phyloP scores from a whole-genome alignment of 495 filamentous ascomycete genomes.

The Annulohypoxylon stygium region DNA sequence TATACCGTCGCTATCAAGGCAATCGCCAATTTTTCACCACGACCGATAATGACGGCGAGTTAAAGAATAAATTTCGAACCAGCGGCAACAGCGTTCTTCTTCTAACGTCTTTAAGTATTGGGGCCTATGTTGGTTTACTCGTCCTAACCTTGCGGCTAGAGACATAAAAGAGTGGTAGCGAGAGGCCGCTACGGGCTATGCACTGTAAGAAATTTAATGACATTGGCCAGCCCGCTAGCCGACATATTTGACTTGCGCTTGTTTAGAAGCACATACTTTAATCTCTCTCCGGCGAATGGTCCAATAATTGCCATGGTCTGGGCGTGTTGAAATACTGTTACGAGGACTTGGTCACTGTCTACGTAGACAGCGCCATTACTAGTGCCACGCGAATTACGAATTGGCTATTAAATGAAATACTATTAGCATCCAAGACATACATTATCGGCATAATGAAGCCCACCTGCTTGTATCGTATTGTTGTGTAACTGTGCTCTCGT shows the following conservation, averaged over 20 bases:
- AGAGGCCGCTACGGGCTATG: background rate
- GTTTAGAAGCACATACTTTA: background rate
- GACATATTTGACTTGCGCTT: background rate
- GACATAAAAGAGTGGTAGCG: slow-evolving; percentile 33
- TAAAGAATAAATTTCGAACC: slow-evolving; percentile 84
- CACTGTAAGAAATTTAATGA: background rate
- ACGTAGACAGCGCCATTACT: background rate
- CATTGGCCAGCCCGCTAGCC: background rate
- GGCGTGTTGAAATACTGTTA: background rate
- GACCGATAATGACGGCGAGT: slow-evolving; percentile 68
- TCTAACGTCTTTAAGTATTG: slow-evolving; percentile 83
- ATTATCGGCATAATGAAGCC: slow-evolving; percentile 17
- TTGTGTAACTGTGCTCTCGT: slow-evolving; percentile 25
- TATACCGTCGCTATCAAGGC: slow-evolving; percentile 87
- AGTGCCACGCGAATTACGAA: slow-evolving; percentile 1
- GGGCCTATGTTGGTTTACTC: slow-evolving; percentile 83
- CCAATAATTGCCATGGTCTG: background rate
- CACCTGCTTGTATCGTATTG: slow-evolving; percentile 5
- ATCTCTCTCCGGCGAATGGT: background rate
- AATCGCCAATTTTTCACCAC: slow-evolving; percentile 93
- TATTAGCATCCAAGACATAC: slow-evolving; percentile 15
- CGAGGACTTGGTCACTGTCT: background rate
- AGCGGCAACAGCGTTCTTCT: slow-evolving; percentile 87
- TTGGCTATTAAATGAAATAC: slow-evolving; percentile 9
- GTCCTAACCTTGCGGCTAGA: slow-evolving; percentile 75